Conservation (phyloP, 2,329 filamentous ascomycete genomes). For the Metarhizium album region DNA sequence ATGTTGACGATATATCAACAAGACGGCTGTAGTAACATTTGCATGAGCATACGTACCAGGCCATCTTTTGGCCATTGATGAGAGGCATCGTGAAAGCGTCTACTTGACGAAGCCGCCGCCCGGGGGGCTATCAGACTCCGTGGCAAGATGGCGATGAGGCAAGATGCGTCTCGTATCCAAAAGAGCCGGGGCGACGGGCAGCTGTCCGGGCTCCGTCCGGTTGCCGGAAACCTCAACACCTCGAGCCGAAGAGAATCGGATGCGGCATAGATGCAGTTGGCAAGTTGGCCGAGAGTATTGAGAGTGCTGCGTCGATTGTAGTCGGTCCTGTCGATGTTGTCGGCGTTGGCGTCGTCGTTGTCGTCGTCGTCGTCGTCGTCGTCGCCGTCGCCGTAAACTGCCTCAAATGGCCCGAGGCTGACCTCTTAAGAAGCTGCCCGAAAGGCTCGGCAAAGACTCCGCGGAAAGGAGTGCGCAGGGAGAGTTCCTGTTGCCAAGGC, state of each 20-base stretch:
- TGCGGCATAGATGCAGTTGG: not conserved
- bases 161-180: not conserved
- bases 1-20: not conserved
- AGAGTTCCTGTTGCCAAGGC: too few species aligned
- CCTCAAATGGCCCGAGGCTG: not conserved
- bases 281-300: not conserved
- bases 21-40: not conserved
- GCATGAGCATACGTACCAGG: slow-evolving; percentile 45
- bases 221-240: not conserved
- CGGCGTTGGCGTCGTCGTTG: not conserved
- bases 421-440: not conserved
- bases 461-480: not conserved
- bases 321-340: not conserved
- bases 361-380: not conserved
- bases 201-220: not conserved
- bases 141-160: not conserved
- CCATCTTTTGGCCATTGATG: slow-evolving; percentile 62
- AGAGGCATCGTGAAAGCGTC: slow-evolving; percentile 45
- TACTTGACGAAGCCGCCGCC: not conserved
- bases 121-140: not conserved
- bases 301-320: too few species aligned
- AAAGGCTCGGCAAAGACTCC: not conserved
- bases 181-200: not conserved
- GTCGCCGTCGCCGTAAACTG: not conserved
- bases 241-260: not conserved